A percentile compares a stretch with the other conserved stretches of the same genome.
Conservation (phyloP, 2,329 filamentous ascomycete genomes). For the Rutstroemia sp. region DNA sequence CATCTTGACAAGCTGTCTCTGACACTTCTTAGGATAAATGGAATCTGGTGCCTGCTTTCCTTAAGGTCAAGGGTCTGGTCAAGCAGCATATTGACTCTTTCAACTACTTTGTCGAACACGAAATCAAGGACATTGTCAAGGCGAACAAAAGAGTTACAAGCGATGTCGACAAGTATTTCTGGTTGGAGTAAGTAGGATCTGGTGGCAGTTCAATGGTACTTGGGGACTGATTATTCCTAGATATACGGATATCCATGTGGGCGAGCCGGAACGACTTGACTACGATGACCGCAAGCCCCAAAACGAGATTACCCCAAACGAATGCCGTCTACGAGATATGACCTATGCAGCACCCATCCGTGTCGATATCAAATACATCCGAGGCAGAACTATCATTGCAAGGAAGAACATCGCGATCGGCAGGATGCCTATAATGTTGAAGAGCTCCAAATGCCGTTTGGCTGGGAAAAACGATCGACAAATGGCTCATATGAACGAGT, state of each 20-base stretch:
- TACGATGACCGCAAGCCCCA: constrained; percentile 63
- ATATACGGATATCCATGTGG: constrained; percentile 84
- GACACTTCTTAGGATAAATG: constrained; percentile 75
- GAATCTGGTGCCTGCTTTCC: constrained; percentile 92
- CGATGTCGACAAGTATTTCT: constrained; percentile 89
- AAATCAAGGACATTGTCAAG: constrained; percentile 93
- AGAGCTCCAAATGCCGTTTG: constrained; percentile 87
- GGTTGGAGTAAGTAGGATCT: constrained; percentile 54
- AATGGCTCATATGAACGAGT: constrained; percentile 92
- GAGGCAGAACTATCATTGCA: constrained; percentile 69
- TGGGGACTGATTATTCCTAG: constrained; percentile 11
- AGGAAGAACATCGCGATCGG: constrained; percentile 75
- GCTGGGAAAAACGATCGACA: constrained; percentile 75
- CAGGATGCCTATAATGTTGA: constrained; percentile 92
- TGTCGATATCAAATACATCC: constrained; percentile 84
- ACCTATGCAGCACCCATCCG: constrained; percentile 95
- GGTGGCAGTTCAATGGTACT: not conserved
- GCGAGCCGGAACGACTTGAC: constrained; percentile 71
- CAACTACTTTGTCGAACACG: constrained; percentile 95
- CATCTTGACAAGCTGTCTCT: constrained; percentile 7
- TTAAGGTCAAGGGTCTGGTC: constrained; percentile 92
- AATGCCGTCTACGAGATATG: constrained; percentile 92
- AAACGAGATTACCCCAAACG: constrained; percentile 81
- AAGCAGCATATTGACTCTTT: constrained; percentile 90
- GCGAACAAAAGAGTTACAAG: constrained; percentile 84